phyloP scores from a whole-genome alignment of 345 rosid genomes.

The Trapa incisa region DNA sequence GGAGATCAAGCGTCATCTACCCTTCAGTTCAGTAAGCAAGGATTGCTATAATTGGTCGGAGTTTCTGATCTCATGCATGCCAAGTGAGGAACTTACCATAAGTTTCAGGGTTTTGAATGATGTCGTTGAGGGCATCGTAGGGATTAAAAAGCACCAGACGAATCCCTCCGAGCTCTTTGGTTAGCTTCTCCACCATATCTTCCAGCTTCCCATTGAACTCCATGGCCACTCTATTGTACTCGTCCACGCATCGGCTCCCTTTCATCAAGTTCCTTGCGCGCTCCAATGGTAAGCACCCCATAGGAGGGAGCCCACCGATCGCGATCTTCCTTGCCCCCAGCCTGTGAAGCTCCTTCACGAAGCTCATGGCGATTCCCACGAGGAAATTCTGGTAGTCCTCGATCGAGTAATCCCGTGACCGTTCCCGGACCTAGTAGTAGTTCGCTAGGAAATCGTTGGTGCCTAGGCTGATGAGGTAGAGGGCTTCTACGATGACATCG shows the following conservation, averaged over 20 bases:
- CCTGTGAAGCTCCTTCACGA: conserved; percentile 27
- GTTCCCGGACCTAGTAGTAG: conserved; percentile 34
- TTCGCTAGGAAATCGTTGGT: conserved; percentile 59
- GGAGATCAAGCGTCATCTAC: neutral
- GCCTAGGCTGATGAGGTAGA: conserved; percentile 42
- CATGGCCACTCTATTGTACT: conserved; percentile 28
- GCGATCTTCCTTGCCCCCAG: conserved; percentile 50
- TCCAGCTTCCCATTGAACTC: conserved; percentile 41
- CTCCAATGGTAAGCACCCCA: conserved; percentile 54
- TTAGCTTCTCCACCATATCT: conserved; percentile 19
- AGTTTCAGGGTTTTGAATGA: conserved; percentile 26
- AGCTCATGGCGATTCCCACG: conserved; percentile 28
- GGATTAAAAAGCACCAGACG: conserved; percentile 28
- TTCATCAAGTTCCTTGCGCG: conserved; percentile 25
- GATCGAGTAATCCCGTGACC: conserved; percentile 29
- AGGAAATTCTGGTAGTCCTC: conserved; percentile 37
- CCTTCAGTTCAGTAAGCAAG: neutral
- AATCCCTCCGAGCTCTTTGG: conserved; percentile 29
- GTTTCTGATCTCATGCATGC: too few relatives aligned
- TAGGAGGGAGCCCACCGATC: conserved; percentile 43
- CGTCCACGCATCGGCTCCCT: conserved; percentile 6
- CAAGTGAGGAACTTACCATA: conserved; percentile 22
- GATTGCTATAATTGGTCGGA: too few relatives aligned
- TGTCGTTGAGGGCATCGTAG: conserved; percentile 22
- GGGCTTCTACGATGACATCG: conserved; percentile 22